Percentiles rank a stretch among this genome's conserved stretches.
Evolutionary conservation across 2,329 filamentous ascomycete species (phyloP).

Genomic region (Uncinocarpus reesii): DNA sequence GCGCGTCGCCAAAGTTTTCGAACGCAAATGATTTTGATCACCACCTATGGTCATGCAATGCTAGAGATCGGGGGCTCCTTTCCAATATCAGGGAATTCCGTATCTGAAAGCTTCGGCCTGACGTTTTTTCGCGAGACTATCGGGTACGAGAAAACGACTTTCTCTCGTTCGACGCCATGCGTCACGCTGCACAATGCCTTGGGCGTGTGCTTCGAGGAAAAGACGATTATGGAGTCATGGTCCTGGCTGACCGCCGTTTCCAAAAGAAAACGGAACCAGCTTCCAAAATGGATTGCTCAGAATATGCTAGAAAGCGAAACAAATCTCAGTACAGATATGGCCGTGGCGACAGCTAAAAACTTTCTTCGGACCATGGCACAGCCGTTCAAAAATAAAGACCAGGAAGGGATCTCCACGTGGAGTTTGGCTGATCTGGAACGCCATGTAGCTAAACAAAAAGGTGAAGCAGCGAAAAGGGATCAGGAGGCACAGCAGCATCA

Average conservation of each 20-base stretch:
- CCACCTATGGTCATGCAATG: slow-evolving; percentile 91
- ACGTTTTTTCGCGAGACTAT: slow-evolving; percentile 93
- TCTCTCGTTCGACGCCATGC: slow-evolving; percentile 96
- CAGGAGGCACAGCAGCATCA: slow-evolving; percentile 44
- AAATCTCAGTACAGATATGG: slow-evolving; percentile 92
- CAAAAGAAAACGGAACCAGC: slow-evolving; percentile 78
- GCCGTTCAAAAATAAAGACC: slow-evolving; percentile 69
- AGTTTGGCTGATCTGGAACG: slow-evolving; percentile 64
- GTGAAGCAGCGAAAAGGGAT: slow-evolving; percentile 52
- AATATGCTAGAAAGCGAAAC: slow-evolving; percentile 74
- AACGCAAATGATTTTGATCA: slow-evolving; percentile 99
- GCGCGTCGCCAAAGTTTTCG: slow-evolving; percentile 96
- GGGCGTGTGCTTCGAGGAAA: slow-evolving; percentile 91
- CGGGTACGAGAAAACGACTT: slow-evolving; percentile 96
- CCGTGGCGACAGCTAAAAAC: slow-evolving; percentile 74
- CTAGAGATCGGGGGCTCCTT: slow-evolving; percentile 93
- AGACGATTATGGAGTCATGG: slow-evolving; percentile 99
- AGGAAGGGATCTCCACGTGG: slow-evolving; percentile 92
- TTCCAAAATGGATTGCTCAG: slow-evolving; percentile 95
- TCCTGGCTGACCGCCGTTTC: slow-evolving; percentile 86
- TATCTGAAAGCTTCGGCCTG: slow-evolving; percentile 90
- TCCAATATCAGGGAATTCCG: slow-evolving; percentile 98
- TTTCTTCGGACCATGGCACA: slow-evolving; percentile 89
- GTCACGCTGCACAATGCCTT: slow-evolving; percentile 93
- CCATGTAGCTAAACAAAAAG: slow-evolving; percentile 58